Conservation (phyloP, 805 yeast species). For the Yarrowia porcina region DNA sequence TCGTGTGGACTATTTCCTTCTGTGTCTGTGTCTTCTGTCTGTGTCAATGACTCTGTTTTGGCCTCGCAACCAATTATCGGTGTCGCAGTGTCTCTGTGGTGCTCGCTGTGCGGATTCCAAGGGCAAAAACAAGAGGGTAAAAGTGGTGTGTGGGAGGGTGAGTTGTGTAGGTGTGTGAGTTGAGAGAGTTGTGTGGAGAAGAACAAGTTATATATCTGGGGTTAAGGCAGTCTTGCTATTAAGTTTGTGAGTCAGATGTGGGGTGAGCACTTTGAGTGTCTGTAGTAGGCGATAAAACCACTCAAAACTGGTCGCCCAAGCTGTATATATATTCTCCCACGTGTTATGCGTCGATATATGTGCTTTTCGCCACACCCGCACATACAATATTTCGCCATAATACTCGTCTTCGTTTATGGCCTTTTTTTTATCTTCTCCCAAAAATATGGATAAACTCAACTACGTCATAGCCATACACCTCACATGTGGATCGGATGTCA, state of each 20-base stretch:
- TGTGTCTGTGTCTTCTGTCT: too few relatives aligned
- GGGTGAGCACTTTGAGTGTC: not conserved
- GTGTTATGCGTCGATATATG: not conserved
- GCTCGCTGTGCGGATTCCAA: slow-evolving; percentile 14
- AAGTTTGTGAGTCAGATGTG: slow-evolving; percentile 21
- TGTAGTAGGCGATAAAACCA: not conserved
- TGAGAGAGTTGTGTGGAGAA: slow-evolving; percentile 17
- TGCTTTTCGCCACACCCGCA: not conserved
- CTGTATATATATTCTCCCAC: not conserved
- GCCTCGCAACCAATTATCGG: too few relatives aligned
- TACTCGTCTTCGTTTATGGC: too few relatives aligned
- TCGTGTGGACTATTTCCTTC: too few relatives aligned
- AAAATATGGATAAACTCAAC: not conserved
- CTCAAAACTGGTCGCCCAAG: too few relatives aligned
- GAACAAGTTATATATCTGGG: slow-evolving; percentile 23
- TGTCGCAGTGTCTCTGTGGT: not conserved
- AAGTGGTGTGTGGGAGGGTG: not conserved
- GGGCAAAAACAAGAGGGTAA: not conserved
- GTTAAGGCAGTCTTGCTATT: slow-evolving; percentile 12
- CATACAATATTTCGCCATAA: not conserved
- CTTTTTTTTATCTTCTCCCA: not conserved
- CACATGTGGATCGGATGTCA: slow-evolving; percentile 8
- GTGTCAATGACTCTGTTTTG: not conserved
- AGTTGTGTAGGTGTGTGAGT: not conserved
- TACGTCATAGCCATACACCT: not conserved